Percentiles rank a stretch among this genome's conserved stretches.
Conservation (phyloP, 768 basidiomycete genomes). For the Amanita exitialis region DNA sequence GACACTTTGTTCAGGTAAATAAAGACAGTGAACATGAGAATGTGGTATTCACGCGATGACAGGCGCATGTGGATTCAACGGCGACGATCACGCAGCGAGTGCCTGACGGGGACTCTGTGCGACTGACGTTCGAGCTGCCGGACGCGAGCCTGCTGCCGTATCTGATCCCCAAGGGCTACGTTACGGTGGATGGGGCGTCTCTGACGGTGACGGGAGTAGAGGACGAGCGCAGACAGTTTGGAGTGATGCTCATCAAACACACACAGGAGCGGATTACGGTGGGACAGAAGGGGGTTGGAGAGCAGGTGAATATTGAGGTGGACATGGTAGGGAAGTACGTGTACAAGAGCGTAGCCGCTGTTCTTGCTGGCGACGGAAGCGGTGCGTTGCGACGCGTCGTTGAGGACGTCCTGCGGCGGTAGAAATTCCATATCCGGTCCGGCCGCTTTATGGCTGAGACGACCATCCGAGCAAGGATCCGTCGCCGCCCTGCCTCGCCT, state of each 20-base stretch:
- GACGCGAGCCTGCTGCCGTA: slow-evolving; percentile 64
- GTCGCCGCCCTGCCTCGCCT: slow-evolving; percentile 28
- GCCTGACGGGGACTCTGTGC: slow-evolving; percentile 82
- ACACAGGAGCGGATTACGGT: slow-evolving; percentile 86
- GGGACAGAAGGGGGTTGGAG: slow-evolving; percentile 61
- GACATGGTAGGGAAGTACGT: slow-evolving; percentile 94
- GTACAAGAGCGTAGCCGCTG: slow-evolving; percentile 68
- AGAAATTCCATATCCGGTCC: slow-evolving; percentile 13
- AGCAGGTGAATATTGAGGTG: slow-evolving; percentile 89
- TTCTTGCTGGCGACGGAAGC: slow-evolving; percentile 45
- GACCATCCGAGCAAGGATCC: background rate
- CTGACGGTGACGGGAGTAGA: slow-evolving; percentile 81
- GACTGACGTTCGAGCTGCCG: slow-evolving; percentile 71
- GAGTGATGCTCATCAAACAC: slow-evolving; percentile 93
- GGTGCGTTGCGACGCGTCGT: slow-evolving; percentile 43
- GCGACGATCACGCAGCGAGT: slow-evolving; percentile 58
- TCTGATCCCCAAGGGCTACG: slow-evolving; percentile 89
- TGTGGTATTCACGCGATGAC: background rate
- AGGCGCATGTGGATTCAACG: slow-evolving; percentile 94
- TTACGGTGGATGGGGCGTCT: slow-evolving; percentile 90
- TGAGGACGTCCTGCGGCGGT: slow-evolving; percentile 31
- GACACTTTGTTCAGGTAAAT: slow-evolving; percentile 90
- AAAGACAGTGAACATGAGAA: background rate
- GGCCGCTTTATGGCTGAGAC: background rate
- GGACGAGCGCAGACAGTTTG: slow-evolving; percentile 53